Base-by-base conservation (phyloP, 2,329 filamentous ascomycete species). In the Proliferodiscus dingleyae region DNA sequence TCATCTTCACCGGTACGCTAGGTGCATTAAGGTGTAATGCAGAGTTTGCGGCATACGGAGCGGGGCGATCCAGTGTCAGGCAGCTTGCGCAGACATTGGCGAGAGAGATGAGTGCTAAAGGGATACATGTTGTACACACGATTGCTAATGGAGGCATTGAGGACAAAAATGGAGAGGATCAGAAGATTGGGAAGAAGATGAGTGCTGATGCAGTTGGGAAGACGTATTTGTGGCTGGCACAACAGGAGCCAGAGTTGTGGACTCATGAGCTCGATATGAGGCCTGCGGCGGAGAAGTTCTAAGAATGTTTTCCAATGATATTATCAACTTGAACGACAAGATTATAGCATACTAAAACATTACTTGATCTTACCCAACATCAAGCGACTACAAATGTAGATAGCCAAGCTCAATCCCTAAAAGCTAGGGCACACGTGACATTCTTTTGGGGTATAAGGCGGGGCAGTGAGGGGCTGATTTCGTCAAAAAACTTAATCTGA, bases 121-220 rank as follows among this genome's bases (percentile, higher is more conserved):
- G 77, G 2, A 61, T 81, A 0, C 75, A 81, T 59, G 74, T 79
- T 3, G 74, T 74, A n/a, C 77, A 81, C 61, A 69, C 76, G 2
- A 75, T 81, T 49, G 75, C 73, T 1, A 80, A 80, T 55, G 75
- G 75, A 0, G 63, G 60, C 0, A 79, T 80, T 44, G 65, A 63
- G 23, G 76, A 79, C 56, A 72, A 71, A 44, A 64, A 74, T 22
- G 69, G 68, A 1, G 69, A 74, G 44, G 71, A 71, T 22, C 50
- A 56, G 40, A 57, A 22, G 53, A 66, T 56, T 0, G 75, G 76
- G 3, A 77, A 75, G 66, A 74, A 71, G 46, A 81, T 80, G 66
- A 73, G 72, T 41, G 74, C 75, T 0, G 75, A 80, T 58, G 74
- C 73, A 21, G 74, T 81, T 3, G 76, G 77, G 2, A 71, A 73